Percentiles rank a stretch among this genome's conserved stretches.
These are phyloP conservation scores for Gomphus bonarii DNA, from an alignment of 1,284 basidiomycete genomes.

Conservation along the genomic window DNA sequence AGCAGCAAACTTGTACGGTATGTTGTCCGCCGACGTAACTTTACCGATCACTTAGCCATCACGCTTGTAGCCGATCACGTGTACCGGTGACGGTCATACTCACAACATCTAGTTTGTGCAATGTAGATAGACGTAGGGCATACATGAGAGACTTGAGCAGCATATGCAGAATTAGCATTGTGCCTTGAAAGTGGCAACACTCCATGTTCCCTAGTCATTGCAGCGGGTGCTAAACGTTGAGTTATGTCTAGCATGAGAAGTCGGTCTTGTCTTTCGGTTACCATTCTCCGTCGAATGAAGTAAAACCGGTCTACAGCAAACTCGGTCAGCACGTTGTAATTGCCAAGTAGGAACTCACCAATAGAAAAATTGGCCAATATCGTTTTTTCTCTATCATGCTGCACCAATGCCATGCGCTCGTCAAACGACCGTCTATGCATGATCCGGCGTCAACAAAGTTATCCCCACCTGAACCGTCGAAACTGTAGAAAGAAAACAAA, in stretches of 20 bases:
- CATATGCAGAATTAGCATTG: background rate
- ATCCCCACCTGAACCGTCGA: conserved; percentile 67
- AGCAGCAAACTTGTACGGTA: conserved; percentile 84
- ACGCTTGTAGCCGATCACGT: conserved; percentile 44
- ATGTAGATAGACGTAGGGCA: background rate
- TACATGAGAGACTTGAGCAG: background rate
- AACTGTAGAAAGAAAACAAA: conserved; percentile 23
- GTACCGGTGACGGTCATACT: conserved; percentile 36
- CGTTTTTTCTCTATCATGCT: conserved; percentile 70
- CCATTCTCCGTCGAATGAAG: conserved; percentile 80
- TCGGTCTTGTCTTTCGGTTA: conserved; percentile 19
- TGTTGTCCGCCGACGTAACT: conserved; percentile 20
- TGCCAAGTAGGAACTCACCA: conserved; percentile 40
- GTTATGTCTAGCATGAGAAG: background rate
- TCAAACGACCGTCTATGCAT: conserved; percentile 55
- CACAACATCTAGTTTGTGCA: background rate
- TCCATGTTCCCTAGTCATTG: background rate
- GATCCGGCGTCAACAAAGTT: conserved; percentile 25
- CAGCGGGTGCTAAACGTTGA: background rate
- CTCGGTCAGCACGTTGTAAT: conserved; percentile 18
- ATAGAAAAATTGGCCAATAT: conserved; percentile 67
- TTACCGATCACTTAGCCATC: conserved; percentile 11
- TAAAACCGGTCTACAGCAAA: conserved; percentile 41
- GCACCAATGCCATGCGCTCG: conserved; percentile 85
- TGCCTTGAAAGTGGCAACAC: background rate